Evolutionary conservation across 2,329 filamentous ascomycete species (phyloP), one percentile per base, ranked within the genome.

Genomic region (Knoxdaviesia proteae): DNA sequence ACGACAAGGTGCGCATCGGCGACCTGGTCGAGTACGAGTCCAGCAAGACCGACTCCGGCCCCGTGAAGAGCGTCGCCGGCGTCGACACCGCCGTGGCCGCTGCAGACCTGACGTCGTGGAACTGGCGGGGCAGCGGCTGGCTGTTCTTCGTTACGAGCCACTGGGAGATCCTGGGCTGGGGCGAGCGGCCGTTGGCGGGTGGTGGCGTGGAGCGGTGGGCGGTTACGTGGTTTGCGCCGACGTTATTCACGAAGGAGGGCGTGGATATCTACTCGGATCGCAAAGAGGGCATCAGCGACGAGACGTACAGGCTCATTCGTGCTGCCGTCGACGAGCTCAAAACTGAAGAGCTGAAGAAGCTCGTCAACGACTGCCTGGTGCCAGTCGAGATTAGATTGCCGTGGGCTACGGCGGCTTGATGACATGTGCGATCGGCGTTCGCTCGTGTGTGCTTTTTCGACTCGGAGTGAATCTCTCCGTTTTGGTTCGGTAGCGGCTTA

Each of bases 191-290:
- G 34, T 49, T 58, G 29, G 55, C 59, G 9, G 62, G 56, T 33
- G 59, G 59, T 1, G 55, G 52, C 6, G 55, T 51, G 40, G 70
- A 74, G 57, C 67, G 68, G 50, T 93, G 82, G 81, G 74, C 72
- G 1, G 81, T 93, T 9, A 92, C 82, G 5, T 88, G 79, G 67
- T 93, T 93, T 57, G 77, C 78, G 48, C 77, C 81, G 53, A 92
- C 82, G 30, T 50, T 87, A 38, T 92, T 93, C 51, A 90, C 84
- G 6, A 79, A 80, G 48, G 81, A 84, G 44, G 84, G 84, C 0
- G 53, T 93, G 32, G 84, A 93, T 58, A 58, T 92, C 7, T 90
- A 88, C 57, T 76, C 73, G 39, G 67, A 80, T 50, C 64, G 68
- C 10, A 67, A 60, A 42, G 69, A 67, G 47, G 80, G 80, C 0